Percentiles rank a stretch among this genome's conserved stretches.
These are phyloP conservation scores for Colletotrichum camelliae DNA, from an alignment of 2,329 filamentous ascomycete genomes.

Conservation along the genomic window DNA sequence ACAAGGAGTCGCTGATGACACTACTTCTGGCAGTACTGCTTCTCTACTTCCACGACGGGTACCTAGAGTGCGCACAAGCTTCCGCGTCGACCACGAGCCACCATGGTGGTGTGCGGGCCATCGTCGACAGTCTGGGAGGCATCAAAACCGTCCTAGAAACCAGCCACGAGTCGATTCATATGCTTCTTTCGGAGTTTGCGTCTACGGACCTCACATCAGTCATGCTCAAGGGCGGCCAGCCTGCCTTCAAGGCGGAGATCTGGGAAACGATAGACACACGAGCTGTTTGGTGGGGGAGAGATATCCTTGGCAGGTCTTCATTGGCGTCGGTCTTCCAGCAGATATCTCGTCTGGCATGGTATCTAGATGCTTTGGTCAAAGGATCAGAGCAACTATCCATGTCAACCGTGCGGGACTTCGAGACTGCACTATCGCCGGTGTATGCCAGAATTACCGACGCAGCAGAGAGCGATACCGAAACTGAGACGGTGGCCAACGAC, in stretches of 20 bases:
- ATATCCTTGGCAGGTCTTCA: conserved; percentile 37
- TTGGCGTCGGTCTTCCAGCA: conserved; percentile 38
- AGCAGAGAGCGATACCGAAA: conserved; percentile 1
- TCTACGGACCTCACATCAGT: conserved; percentile 48
- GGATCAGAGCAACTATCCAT: conserved; percentile 29
- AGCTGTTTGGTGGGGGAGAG: conserved; percentile 47
- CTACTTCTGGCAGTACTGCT: conserved; percentile 46
- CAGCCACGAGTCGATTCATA: conserved; percentile 34
- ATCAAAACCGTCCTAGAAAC: conserved; percentile 28
- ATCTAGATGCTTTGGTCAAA: conserved; percentile 25
- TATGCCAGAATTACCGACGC: conserved; percentile 28
- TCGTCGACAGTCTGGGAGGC: conserved; percentile 35
- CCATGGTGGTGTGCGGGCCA: conserved; percentile 39
- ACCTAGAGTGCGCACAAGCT: conserved; percentile 34
- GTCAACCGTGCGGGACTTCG: conserved; percentile 30
- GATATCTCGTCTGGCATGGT: conserved; percentile 34
- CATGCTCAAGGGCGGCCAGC: conserved; percentile 41
- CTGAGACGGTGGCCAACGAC: conserved; percentile 32
- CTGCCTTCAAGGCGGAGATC: conserved; percentile 39
- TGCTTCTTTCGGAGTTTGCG: conserved; percentile 48
- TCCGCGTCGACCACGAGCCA: conserved; percentile 33
- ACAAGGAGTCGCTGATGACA: conserved; percentile 34
- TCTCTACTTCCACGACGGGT: conserved; percentile 46
- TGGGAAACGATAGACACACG: conserved; percentile 45
- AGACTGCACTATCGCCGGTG: conserved; percentile 28